Conservation (phyloP, 352 stramenopile species). For the Paralagenidium karlingii region DNA sequence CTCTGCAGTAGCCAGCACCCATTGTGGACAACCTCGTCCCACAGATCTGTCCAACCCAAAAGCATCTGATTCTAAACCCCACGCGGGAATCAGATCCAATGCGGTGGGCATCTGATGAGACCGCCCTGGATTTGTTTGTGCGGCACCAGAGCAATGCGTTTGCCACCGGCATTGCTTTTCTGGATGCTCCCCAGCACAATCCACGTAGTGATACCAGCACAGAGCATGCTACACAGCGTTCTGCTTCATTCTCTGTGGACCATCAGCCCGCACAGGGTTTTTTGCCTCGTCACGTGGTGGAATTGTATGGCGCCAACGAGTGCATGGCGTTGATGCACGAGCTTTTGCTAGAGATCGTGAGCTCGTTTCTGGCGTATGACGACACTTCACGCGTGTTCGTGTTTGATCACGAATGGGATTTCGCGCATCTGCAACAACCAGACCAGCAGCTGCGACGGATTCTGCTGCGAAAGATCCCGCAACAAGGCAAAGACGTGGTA, state of each 20-base stretch:
- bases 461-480: conserved; percentile 6
- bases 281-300: conserved; percentile 41
- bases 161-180: conserved; percentile 30
- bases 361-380: conserved; percentile 2
- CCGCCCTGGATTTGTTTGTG: conserved; percentile 60
- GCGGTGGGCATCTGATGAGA: conserved; percentile 38
- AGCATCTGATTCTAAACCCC: too few species aligned
- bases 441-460: conserved; percentile 17
- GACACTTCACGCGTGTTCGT: conserved; percentile 33
- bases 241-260: too few species aligned
- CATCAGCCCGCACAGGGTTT: too few species aligned
- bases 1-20: too few species aligned
- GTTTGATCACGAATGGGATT: conserved; percentile 50
- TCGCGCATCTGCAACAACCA: conserved; percentile 8
- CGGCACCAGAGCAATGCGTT: conserved; percentile 34
- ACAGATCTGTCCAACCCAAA: too few species aligned
- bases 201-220: not conserved
- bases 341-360: conserved; percentile 37
- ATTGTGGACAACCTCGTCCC: too few species aligned
- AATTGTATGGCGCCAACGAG: conserved; percentile 30
- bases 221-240: too few species aligned
- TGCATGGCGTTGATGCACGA: conserved; percentile 24
- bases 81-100: too few species aligned
- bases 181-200: conserved; percentile 19
- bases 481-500: not conserved